A percentile compares a stretch with the other conserved stretches of the same genome.
These are phyloP conservation scores for Porcisia hertigi DNA, from an alignment of 208 protist species.

Conservation along the genomic window DNA sequence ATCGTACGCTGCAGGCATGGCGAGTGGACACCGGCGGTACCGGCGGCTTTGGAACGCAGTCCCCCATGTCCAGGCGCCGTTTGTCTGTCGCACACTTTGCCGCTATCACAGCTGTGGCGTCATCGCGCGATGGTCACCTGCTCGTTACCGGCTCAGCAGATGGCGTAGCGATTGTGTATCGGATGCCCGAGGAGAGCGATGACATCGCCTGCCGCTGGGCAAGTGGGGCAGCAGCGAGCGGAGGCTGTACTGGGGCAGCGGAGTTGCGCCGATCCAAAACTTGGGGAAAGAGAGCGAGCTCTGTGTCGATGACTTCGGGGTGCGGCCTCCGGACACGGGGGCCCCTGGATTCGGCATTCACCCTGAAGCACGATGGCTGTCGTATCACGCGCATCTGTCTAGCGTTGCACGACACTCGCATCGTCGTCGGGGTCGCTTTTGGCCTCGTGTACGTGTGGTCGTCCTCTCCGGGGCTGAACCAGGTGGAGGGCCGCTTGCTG, in stretches of 20 bases:
- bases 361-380: slow-evolving; percentile 51
- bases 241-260: not conserved
- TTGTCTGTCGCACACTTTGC: slow-evolving; percentile 41
- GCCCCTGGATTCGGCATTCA: slow-evolving; percentile 27
- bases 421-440: slow-evolving; percentile 62
- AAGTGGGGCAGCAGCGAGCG: not conserved
- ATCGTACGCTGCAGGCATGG: slow-evolving; percentile 53
- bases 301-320: not conserved
- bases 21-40: slow-evolving; percentile 25
- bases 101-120: slow-evolving; percentile 60
- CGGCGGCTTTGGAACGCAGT: not conserved
- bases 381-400: slow-evolving; percentile 55
- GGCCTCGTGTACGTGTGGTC: slow-evolving; percentile 78
- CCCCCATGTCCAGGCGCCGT: slow-evolving; percentile 2
- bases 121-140: slow-evolving; percentile 41
- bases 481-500: slow-evolving; percentile 58
- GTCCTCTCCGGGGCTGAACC: slow-evolving; percentile 58
- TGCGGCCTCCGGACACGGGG: not conserved
- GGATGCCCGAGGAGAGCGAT: slow-evolving; percentile 4
- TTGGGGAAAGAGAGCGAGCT: not conserved
- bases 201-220: slow-evolving; percentile 1
- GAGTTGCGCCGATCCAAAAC: not conserved
- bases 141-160: slow-evolving; percentile 70
- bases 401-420: slow-evolving; percentile 54
- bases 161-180: slow-evolving; percentile 67